These are phyloP conservation scores for Taphrina deformans DNA, from an alignment of 1,139 yeast genomes.

Conservation along the genomic window DNA sequence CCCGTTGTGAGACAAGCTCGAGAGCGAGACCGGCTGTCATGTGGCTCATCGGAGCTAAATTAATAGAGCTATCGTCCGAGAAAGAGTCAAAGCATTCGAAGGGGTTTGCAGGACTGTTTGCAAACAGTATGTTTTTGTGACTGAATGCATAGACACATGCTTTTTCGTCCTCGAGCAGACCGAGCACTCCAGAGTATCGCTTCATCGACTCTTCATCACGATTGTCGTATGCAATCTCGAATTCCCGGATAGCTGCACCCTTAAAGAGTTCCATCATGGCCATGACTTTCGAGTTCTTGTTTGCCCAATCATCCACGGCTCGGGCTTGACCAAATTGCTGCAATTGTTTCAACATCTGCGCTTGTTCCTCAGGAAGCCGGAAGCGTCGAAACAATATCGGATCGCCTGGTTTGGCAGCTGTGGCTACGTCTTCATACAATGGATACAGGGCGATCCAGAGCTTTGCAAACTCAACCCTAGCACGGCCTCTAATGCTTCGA, in stretches of 20 bases:
- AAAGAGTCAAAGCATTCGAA: slow-evolving; percentile 43
- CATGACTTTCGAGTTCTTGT: slow-evolving; percentile 52
- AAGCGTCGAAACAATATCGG: slow-evolving; percentile 54
- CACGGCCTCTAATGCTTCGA: slow-evolving; percentile 50
- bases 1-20: slow-evolving; percentile 46
- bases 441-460: slow-evolving; percentile 52
- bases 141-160: slow-evolving; percentile 53
- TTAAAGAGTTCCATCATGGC: slow-evolving; percentile 71
- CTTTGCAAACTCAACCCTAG: slow-evolving; percentile 51
- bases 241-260: slow-evolving; percentile 67
- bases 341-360: slow-evolving; percentile 39
- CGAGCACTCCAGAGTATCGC: slow-evolving; percentile 46
- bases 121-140: slow-evolving; percentile 51
- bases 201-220: slow-evolving; percentile 51
- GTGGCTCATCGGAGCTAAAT: slow-evolving; percentile 43
- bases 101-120: slow-evolving; percentile 43
- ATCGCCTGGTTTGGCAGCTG: slow-evolving; percentile 52
- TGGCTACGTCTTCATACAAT: slow-evolving; percentile 53
- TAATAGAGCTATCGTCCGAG: slow-evolving; percentile 42
- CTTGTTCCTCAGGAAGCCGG: slow-evolving; percentile 43
- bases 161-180: slow-evolving; percentile 48
- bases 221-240: slow-evolving; percentile 60
- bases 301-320: slow-evolving; percentile 46
- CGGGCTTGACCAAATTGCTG: slow-evolving; percentile 49
- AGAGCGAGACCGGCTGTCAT: slow-evolving; percentile 46